These are phyloP conservation scores for Fonsecaea erecta DNA, from an alignment of 2,329 filamentous ascomycete genomes.

Conservation along the genomic window DNA sequence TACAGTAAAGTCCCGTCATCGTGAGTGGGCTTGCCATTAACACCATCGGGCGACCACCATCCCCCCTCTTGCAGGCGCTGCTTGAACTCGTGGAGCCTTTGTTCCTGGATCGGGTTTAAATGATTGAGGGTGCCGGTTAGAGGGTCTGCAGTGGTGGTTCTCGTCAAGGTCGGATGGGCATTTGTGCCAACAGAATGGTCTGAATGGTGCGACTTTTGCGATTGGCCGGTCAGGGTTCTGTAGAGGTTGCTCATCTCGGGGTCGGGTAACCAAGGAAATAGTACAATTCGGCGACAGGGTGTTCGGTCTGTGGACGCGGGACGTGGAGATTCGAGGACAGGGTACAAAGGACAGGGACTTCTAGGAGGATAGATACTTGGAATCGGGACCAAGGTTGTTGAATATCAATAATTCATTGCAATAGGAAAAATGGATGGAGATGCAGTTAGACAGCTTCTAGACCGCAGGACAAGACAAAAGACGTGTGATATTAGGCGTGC, in stretches of 20 bases:
- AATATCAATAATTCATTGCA: not conserved
- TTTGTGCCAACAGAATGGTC: constrained; percentile 24
- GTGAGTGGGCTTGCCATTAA: constrained; percentile 48
- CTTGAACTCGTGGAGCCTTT: constrained; percentile 74
- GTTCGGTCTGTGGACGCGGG: not conserved
- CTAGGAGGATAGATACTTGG: not conserved
- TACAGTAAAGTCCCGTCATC: constrained; percentile 56
- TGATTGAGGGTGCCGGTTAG: constrained; percentile 75
- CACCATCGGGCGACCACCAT: constrained; percentile 49
- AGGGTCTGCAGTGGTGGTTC: constrained; percentile 37
- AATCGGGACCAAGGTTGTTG: not conserved
- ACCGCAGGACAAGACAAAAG: not conserved
- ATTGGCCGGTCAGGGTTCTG: constrained; percentile 38
- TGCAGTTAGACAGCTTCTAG: not conserved
- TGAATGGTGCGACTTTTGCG: constrained; percentile 36
- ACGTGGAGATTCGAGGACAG: not conserved
- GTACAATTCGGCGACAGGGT: not conserved
- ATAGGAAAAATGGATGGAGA: not conserved
- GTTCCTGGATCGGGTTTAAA: constrained; percentile 70
- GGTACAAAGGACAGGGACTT: not conserved
- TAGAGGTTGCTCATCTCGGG: constrained; percentile 31
- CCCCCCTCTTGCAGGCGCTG: constrained; percentile 66
- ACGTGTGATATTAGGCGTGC: constrained; percentile 17
- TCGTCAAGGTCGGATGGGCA: constrained; percentile 24
- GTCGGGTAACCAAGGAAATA: not conserved